phyloP scores from a whole-genome alignment of 139 green algal genomes.

The Chlorella sp. region DNA sequence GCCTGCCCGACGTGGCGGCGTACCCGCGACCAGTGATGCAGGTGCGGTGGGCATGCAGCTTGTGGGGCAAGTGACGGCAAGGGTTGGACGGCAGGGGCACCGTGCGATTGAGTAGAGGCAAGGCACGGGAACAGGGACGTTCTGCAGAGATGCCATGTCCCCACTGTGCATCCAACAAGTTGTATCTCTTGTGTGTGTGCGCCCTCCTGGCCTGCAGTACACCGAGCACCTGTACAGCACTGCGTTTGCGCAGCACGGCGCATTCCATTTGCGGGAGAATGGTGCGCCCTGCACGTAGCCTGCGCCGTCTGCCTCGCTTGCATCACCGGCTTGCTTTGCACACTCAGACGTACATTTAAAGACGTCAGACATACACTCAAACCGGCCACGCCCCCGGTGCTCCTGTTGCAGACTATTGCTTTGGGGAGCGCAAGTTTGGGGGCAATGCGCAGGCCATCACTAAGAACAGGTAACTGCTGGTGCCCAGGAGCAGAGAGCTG shows the following conservation, averaged over 20 bases:
- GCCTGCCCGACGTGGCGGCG: slow-evolving; percentile 64
- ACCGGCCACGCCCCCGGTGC: neutral
- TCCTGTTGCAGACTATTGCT: slow-evolving; percentile 81
- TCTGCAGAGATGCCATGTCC: no score
- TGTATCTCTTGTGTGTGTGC: no score
- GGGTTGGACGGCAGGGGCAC: no score
- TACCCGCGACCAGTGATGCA: slow-evolving; percentile 93
- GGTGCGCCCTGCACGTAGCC: no score
- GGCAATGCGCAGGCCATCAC: slow-evolving; percentile 98
- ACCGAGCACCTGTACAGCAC: slow-evolving; percentile 80
- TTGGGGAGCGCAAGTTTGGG: slow-evolving; percentile 93
- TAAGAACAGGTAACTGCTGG: slow-evolving; percentile 43
- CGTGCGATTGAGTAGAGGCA: no score
- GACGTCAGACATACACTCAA: no score
- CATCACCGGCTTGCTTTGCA: no score
- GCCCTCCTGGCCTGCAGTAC: slow-evolving; percentile 54
- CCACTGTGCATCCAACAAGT: no score
- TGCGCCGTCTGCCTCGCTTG: no score
- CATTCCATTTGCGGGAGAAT: slow-evolving; percentile 77
- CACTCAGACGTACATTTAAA: no score
- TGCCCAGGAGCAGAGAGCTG: neutral
- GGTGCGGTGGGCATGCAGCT: neutral
- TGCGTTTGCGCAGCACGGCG: slow-evolving; percentile 70
- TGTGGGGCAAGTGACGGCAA: neutral
- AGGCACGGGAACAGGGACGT: no score